Percentiles rank a stretch among this genome's conserved stretches.
Conservation (phyloP, 2,329 filamentous ascomycete species). For the Xylaria sp. region DNA sequence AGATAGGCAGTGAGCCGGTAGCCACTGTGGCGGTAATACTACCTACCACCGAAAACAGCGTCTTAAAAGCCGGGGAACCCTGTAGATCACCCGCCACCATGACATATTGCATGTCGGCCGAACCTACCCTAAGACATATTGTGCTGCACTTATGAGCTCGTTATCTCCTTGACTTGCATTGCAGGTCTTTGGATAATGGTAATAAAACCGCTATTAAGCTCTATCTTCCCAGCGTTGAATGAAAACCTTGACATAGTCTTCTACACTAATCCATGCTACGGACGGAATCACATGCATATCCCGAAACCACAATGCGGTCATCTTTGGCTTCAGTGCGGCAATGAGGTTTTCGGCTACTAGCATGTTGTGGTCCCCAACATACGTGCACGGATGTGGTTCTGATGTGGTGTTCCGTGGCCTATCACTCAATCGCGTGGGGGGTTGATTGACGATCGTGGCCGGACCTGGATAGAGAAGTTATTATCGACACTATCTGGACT, state of each 20-base stretch:
- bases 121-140: not conserved
- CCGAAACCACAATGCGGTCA: not conserved
- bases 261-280: not conserved
- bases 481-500: not conserved
- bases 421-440: conserved; percentile 29
- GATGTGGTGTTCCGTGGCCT: conserved; percentile 23
- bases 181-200: not conserved
- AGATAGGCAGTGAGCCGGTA: conserved; percentile 9
- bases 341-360: conserved; percentile 10
- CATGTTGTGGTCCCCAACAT: conserved; percentile 20
- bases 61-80: conserved; percentile 38
- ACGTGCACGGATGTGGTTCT: conserved; percentile 16
- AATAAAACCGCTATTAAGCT: not conserved
- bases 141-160: not conserved
- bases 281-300: conserved; percentile 5
- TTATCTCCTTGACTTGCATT: not conserved
- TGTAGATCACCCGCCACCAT: conserved; percentile 37
- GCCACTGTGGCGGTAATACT: conserved; percentile 31
- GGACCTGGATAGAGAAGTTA: not conserved
- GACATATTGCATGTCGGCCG: conserved; percentile 21
- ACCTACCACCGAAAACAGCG: conserved; percentile 34
- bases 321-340: conserved; percentile 5
- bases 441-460: conserved; percentile 2
- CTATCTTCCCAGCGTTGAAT: not conserved
- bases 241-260: not conserved